Base-by-base conservation (phyloP, 2,329 filamentous ascomycete species). In the Didymella exigua region DNA sequence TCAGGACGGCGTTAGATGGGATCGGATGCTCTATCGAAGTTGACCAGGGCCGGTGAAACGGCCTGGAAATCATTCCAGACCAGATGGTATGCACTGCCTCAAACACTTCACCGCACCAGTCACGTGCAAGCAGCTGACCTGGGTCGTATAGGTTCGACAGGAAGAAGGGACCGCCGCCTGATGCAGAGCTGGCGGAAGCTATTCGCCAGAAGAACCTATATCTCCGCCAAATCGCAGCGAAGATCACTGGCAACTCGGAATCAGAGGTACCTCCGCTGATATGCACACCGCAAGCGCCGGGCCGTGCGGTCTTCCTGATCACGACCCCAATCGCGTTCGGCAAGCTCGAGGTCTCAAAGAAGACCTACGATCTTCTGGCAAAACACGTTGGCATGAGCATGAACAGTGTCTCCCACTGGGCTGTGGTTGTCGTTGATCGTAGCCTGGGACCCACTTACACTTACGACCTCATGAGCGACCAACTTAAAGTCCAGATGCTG, bases 11-110 rank as follows among this genome's bases (percentile, higher is more conserved):
- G 31, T 49, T 58, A 54, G 36, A 58, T 58, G 54, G 54, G 54
- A 46, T 54, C 54, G 44, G 54, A 58, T 53, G 49, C 49, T 50
- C 34, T 58, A 45, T 49, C 54, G n/a, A 53, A 58, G 45, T 54
- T 58, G 46, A 54, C 54, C 45, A 58, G 50, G 45, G 54, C 49
- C 41, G 49, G 54, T 5, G 54, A 54, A 36, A 44, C 49, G 27
- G 54, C 54, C 41, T 58, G 43, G 29, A 58, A 47, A 40, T 58
- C 54, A 3, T 53, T 58, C 41, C 45, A 53, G 23, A 50, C 46
- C n/a, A 49, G 19, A 54, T 58, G 54, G 54, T 58, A 50, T 10
- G 45, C 11, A 30, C 23, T 8, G 21, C n/a, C 6, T 4, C 1
- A 26, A 9, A 4, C 21, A 10, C 13, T 30, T 7, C 6, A 19